Conservation (phyloP, 2,329 filamentous ascomycete species). For the Massarina eburnea region DNA sequence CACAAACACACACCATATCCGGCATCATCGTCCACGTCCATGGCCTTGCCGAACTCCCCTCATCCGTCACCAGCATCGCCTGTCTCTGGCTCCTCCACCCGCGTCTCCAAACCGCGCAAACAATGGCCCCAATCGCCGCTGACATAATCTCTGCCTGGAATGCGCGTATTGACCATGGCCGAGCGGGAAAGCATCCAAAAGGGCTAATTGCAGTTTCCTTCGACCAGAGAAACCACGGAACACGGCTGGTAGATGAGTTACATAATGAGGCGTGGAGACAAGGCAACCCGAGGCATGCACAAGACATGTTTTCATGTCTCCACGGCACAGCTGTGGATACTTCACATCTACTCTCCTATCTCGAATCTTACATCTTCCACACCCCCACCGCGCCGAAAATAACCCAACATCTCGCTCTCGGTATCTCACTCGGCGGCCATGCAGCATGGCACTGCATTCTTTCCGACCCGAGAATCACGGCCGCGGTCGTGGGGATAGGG, state of each 20-base stretch:
- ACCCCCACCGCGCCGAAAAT: conserved; percentile 47
- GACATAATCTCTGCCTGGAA: conserved; percentile 71
- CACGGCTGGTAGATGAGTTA: conserved; percentile 63
- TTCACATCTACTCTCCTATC: conserved; percentile 71
- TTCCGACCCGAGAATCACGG: conserved; percentile 74
- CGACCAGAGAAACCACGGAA: conserved; percentile 92
- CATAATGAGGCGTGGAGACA: conserved; percentile 78
- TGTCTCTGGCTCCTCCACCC: conserved; percentile 93
- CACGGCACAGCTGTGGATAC: conserved; percentile 75
- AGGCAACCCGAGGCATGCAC: conserved; percentile 79
- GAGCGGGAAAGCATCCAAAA: conserved; percentile 33
- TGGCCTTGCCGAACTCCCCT: conserved; percentile 72
- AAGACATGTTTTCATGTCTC: conserved; percentile 86
- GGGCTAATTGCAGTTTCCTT: conserved; percentile 82
- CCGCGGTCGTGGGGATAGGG: conserved; percentile 78
- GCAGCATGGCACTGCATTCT: conserved; percentile 82
- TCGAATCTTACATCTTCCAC: conserved; percentile 73
- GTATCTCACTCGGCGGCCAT: conserved; percentile 85
- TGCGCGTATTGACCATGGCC: conserved; percentile 38
- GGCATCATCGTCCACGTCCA: conserved; percentile 80
- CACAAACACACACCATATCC: conserved; percentile 68
- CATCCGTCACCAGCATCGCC: conserved; percentile 59
- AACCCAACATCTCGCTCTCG: conserved; percentile 71
- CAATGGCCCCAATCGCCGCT: conserved; percentile 76
- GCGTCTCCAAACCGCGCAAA: conserved; percentile 67